Evolutionary conservation across 805 yeast species (phyloP).

Genomic region (Sungouiozyma intestinalis): DNA sequence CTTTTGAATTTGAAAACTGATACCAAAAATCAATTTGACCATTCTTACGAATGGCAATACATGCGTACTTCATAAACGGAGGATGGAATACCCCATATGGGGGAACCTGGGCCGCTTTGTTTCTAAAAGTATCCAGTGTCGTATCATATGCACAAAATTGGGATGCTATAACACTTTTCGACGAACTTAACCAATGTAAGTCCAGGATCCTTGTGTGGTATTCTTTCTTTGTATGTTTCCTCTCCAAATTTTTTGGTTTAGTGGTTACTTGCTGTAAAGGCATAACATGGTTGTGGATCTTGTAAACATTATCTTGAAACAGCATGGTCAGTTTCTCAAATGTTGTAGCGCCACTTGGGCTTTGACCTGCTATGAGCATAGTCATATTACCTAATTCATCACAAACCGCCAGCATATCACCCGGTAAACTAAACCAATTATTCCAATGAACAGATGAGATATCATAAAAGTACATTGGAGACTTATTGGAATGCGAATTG

Average conservation of each 20-base stretch:
- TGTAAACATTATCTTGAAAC: constrained; percentile 31
- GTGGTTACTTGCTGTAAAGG: constrained; percentile 24
- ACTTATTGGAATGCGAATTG: constrained; percentile 8
- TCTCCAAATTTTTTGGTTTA: constrained; percentile 29
- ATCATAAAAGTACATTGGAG: constrained; percentile 27
- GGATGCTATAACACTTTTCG: constrained; percentile 27
- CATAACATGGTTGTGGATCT: constrained; percentile 22
- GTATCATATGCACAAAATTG: constrained; percentile 25
- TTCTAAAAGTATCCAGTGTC: constrained; percentile 19
- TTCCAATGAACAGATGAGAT: constrained; percentile 58
- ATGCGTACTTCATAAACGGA: constrained; percentile 30
- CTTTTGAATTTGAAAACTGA: constrained; percentile 30
- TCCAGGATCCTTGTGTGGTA: constrained; percentile 29
- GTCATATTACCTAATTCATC: constrained; percentile 64
- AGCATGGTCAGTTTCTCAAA: constrained; percentile 27
- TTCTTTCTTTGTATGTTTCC: constrained; percentile 30
- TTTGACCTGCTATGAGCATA: constrained; percentile 43
- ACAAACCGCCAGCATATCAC: constrained; percentile 71
- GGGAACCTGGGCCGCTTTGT: constrained; percentile 26
- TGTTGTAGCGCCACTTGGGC: constrained; percentile 26
- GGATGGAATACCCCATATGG: constrained; percentile 30
- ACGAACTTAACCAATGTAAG: constrained; percentile 35
- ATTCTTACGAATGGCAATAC: constrained; percentile 26
- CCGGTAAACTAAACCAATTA: constrained; percentile 37
- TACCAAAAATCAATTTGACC: constrained; percentile 31